phyloP scores from a whole-genome alignment of 176 grass and related monocot genomes.

The Puccinellia tenuiflora region DNA sequence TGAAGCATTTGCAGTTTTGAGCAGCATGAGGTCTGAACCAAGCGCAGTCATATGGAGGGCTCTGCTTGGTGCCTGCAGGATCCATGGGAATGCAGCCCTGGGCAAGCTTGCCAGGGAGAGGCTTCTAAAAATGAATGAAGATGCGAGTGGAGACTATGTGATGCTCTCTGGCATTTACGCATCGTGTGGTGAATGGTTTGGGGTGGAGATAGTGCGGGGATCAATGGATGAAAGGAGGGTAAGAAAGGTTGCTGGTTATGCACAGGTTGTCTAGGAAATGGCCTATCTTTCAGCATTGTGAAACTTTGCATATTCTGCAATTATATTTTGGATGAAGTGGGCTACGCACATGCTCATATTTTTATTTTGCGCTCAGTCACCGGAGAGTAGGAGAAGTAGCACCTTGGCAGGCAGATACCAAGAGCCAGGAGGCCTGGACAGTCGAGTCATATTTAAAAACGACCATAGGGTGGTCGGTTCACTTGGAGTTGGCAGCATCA shows the following conservation, averaged over 20 bases:
- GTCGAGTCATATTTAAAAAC: background rate
- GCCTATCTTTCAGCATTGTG: background rate
- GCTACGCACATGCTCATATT: background rate
- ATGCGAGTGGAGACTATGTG: constrained; percentile 43
- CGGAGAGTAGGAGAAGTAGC: background rate
- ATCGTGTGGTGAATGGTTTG: constrained; percentile 30
- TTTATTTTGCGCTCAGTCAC: background rate
- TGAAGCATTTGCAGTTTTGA: constrained; percentile 34
- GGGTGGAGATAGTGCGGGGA: constrained; percentile 34
- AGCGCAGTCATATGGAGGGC: constrained; percentile 44
- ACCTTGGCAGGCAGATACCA: background rate
- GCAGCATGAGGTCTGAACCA: constrained; percentile 28
- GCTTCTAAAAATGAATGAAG: constrained; percentile 30
- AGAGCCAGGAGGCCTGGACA: background rate
- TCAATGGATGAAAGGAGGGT: constrained; percentile 41
- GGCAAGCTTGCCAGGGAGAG: constrained; percentile 25
- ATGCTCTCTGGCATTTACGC: constrained; percentile 48
- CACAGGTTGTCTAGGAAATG: constrained; percentile 12
- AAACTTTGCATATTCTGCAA: background rate
- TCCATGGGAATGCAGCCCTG: constrained; percentile 18
- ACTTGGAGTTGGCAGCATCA: background rate
- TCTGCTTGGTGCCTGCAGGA: constrained; percentile 47
- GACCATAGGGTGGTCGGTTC: background rate
- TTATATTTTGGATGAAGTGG: background rate
- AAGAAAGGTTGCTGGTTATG: constrained; percentile 39